phyloP scores from a whole-genome alignment of 2,329 filamentous ascomycete species.

The Trichoderma atrobrunneum region DNA sequence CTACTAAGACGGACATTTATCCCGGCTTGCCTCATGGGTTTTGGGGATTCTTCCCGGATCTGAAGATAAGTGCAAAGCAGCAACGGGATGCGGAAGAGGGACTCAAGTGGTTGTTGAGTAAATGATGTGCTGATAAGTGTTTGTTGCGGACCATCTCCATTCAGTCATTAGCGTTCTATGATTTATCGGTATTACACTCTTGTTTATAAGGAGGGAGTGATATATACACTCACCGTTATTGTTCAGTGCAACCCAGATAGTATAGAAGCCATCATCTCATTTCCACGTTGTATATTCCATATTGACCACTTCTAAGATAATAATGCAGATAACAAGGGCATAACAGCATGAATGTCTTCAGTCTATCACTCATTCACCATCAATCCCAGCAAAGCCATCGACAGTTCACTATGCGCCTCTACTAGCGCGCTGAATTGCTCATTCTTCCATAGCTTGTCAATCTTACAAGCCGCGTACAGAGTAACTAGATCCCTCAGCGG shows the following conservation, averaged over 20 bases:
- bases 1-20: slow-evolving; percentile 30
- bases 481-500: slow-evolving; percentile 14
- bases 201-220: not conserved
- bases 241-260: no score
- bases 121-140: not conserved
- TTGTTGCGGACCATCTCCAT: not conserved
- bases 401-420: slow-evolving; percentile 12
- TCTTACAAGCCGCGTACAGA: slow-evolving; percentile 16
- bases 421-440: slow-evolving; percentile 17
- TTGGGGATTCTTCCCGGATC: slow-evolving; percentile 28
- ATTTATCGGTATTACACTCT: not conserved
- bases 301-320: not conserved
- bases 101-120: slow-evolving; percentile 26
- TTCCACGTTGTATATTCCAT: not conserved
- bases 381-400: not conserved
- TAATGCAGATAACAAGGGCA: not conserved
- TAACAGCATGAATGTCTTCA: not conserved
- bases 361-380: not conserved
- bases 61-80: slow-evolving; percentile 26
- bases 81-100: slow-evolving; percentile 24
- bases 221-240: no score
- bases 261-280: not conserved
- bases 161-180: not conserved
- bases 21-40: slow-evolving; percentile 33
- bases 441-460: slow-evolving; percentile 18